phyloP scores from a whole-genome alignment of 257 asterid species.

The Nicotiana otophora region DNA sequence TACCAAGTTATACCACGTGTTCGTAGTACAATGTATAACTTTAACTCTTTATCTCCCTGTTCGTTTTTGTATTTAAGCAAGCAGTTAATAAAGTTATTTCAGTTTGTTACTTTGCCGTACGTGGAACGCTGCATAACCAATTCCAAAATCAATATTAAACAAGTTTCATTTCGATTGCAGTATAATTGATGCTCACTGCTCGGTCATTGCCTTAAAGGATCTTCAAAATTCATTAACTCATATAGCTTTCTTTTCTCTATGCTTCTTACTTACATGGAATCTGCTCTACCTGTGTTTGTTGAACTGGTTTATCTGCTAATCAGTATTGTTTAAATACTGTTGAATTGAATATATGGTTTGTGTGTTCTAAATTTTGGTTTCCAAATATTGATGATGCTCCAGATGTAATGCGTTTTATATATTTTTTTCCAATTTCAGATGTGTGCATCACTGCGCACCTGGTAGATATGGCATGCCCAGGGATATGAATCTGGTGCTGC shows the following conservation, averaged over 20 bases:
- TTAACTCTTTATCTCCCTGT: too few species aligned
- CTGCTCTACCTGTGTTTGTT: neutral
- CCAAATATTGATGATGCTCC: neutral
- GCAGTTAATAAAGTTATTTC: too few species aligned
- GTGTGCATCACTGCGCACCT: slow-evolving; percentile 73
- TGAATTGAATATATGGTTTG: neutral
- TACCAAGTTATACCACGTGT: too few species aligned
- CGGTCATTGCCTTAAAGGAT: neutral
- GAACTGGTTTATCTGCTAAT: neutral
- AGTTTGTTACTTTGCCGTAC: too few species aligned
- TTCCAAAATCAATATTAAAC: too few species aligned
- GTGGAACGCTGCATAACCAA: too few species aligned
- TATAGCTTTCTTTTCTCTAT: neutral
- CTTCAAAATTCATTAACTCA: neutral
- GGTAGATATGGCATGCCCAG: slow-evolving; percentile 91
- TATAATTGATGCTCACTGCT: neutral
- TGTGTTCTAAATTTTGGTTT: neutral
- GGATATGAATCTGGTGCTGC: slow-evolving; percentile 86
- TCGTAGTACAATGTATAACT: too few species aligned
- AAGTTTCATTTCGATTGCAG: neutral
- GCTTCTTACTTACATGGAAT: neutral
- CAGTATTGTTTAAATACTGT: neutral
- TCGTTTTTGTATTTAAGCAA: too few species aligned
- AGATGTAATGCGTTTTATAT: neutral
- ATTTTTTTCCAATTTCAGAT: slow-evolving; percentile 26